phyloP scores from a whole-genome alignment of 2,329 filamentous ascomycete species.

The Pyrenophora graminea region DNA sequence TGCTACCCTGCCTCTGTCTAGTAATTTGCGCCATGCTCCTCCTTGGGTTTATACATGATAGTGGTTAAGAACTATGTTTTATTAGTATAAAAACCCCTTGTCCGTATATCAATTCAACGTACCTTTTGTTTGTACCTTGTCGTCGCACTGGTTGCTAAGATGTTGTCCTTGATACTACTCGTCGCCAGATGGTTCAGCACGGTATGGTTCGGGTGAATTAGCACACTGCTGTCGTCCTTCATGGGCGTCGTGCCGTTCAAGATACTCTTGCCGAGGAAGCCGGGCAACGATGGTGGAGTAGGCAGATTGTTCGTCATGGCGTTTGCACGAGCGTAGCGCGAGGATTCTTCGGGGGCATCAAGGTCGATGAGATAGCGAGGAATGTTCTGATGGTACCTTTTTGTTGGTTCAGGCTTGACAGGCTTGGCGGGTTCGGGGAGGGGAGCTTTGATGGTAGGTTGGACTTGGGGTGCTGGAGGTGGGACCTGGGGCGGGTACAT shows the following conservation, averaged over 20 bases:
- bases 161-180: slow-evolving; percentile 96
- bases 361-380: slow-evolving; percentile 86
- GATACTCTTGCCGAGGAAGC: slow-evolving; percentile 93
- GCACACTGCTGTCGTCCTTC: slow-evolving; percentile 97
- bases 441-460: slow-evolving; percentile 26
- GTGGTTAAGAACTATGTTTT: slow-evolving; percentile 83
- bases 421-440: slow-evolving; percentile 36
- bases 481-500: slow-evolving; percentile 46
- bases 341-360: slow-evolving; percentile 80
- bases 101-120: slow-evolving; percentile 23
- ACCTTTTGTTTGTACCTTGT: slow-evolving; percentile 98
- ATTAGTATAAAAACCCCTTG: slow-evolving; percentile 9
- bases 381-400: slow-evolving; percentile 72
- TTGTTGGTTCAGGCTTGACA: slow-evolving; percentile 37
- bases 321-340: slow-evolving; percentile 73
- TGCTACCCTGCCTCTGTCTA: no score
- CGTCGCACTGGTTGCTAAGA: slow-evolving; percentile 91
- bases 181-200: slow-evolving; percentile 95
- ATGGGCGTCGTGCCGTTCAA: slow-evolving; percentile 87
- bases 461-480: slow-evolving; percentile 48
- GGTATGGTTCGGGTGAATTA: slow-evolving; percentile 96
- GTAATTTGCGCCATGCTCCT: slow-evolving; percentile 30
- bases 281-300: slow-evolving; percentile 80
- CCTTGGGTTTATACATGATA: slow-evolving; percentile 93
- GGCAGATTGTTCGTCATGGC: slow-evolving; percentile 78